Conservation (phyloP, 768 basidiomycete species). For the Suillus plorans region DNA sequence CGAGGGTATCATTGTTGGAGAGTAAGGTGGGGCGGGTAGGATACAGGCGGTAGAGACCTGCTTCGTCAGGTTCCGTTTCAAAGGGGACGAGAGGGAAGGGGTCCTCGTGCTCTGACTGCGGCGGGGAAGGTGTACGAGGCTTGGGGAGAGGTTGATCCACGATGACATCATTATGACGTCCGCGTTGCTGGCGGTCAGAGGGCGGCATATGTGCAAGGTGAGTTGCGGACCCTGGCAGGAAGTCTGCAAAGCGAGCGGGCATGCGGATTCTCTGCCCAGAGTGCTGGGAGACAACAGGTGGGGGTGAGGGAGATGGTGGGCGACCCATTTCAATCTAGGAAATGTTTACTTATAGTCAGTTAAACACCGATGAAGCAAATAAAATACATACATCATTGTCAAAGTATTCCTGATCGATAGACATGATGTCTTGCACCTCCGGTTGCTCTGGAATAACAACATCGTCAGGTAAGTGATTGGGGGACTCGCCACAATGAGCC, state of each 20-base stretch:
- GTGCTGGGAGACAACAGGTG: too few species aligned
- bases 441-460: neutral
- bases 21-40: neutral
- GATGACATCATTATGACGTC: neutral
- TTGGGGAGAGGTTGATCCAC: neutral
- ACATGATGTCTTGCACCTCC: neutral
- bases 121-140: neutral
- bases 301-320: too few species aligned
- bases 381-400: neutral
- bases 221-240: neutral
- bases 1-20: neutral
- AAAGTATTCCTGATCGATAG: neutral
- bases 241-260: too few species aligned
- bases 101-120: neutral
- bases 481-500: neutral
- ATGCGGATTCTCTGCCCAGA: too few species aligned
- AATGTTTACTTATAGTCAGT: too few species aligned
- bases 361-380: neutral
- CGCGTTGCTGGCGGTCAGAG: neutral
- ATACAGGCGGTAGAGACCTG: slow-evolving; percentile 11
- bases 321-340: too few species aligned
- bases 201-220: neutral
- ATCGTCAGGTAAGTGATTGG: too few species aligned
- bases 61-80: neutral
- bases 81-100: neutral